Base-by-base conservation (phyloP, 2,329 filamentous ascomycete genomes). In the Fusarium torulosum region DNA sequence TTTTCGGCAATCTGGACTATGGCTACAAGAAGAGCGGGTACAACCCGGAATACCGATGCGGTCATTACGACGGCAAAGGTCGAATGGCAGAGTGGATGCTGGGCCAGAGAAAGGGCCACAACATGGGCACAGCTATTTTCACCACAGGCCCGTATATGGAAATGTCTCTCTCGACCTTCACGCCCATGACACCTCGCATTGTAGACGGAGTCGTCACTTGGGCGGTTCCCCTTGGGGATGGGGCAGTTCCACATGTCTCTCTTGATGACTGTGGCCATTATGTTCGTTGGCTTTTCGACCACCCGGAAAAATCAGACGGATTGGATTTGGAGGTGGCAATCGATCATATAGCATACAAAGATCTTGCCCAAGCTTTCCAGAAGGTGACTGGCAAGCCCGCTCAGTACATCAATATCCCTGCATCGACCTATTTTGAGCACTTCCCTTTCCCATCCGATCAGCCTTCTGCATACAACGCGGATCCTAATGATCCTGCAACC, bases 1-100 rank as follows among this genome's bases (percentile, higher is more conserved):
- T 81, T 23, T 85, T 82, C 57, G 83, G 82, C 0, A 84, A 82
- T 46, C 74, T 87, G 13, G 84, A 86, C 62, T 85, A 81, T 56
- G 77, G 67, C 0, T 79, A 80, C 38, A 84, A 85, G 75, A 81
- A 83, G 67, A 74, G 77, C 25, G 81, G 80, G 0, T 86, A 82
- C 64, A 75, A 83, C 21, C 77, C 81, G 0, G 77, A 80, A 40
- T 82, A 81, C 54, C 79, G 82, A 11, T 72, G 73, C 2, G 84
- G 84, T 0, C 84, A 87, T 72, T 85, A 84, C 46, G 83, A 82
- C 59, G 78, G 75, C 6, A 83, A 84, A 68, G 82, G 83, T 4
- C 72, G 82, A 13, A 66, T 84, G 8, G 80, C 75, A 1, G 77
- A 83, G 59, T 83, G 79, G 79, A 78, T 84, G n/a, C 67, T 82